Evolutionary conservation across 768 basidiomycete species (phyloP), one percentile per base, ranked within the genome.

Genomic region (Termitomyces sp.): DNA sequence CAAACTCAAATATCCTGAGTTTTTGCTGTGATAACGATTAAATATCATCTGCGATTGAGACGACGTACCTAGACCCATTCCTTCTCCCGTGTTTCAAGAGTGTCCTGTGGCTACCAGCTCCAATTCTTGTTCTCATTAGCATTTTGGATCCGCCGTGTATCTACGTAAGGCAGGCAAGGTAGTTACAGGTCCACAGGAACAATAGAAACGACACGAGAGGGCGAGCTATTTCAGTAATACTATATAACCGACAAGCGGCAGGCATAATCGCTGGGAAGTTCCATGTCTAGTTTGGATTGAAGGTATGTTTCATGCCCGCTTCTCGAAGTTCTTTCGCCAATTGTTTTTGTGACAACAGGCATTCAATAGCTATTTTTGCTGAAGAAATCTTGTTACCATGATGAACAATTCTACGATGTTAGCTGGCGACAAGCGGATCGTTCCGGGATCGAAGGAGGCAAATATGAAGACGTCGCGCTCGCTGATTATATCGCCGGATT

Each of bases 401-500:
- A 48, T 48, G n/a, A 24, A 36, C 31, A 34, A 39, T 34, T 11
- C 31, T 46, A 31, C 44, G 47, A 44, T 18, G 56, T 33, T 30
- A 20, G 31, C 39, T 18, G 54, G 47, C 39, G 44, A 34, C 9
- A 31, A 46, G 33, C 58, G 56, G n/a, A 53, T 56, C 18, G 34
- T 57, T 39, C 52, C 54, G 58, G 24, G n/a, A 24, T 37, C 53
- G 6, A 54, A 59, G 31, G 37, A 12, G 22, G 42, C 3, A 11
- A 31, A 13, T 18, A 27, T 6, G 33, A 44, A 27, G 41, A 6
- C 48, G 39, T 66, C 69, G 49, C 68, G 57, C 44, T 70, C 76
- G 0, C 67, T 85, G 48, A 70, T 76, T 12, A 86, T 86, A 54
- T 85, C 83, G 2, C 80, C 84, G 0, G 78, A 86, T 63, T 77